phyloP scores from a whole-genome alignment of 2,329 filamentous ascomycete species.

The Trichoderma gracile region DNA sequence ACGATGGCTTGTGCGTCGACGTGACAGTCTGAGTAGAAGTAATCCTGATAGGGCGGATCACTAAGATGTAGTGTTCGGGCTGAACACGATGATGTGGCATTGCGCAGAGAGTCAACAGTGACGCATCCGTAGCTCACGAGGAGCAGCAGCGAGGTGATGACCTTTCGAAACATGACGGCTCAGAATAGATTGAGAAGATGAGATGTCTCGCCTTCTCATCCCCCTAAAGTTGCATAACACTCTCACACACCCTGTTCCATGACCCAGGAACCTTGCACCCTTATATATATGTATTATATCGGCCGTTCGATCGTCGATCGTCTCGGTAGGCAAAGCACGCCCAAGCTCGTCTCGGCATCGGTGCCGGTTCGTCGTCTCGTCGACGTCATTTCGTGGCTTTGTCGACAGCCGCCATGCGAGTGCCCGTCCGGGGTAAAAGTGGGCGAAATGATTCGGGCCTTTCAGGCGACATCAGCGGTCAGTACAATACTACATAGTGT shows the following conservation, averaged over 20 bases:
- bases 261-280: neutral
- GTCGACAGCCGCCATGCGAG: neutral
- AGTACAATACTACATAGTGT: no score
- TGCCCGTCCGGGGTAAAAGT: conserved; percentile 7
- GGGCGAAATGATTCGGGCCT: conserved; percentile 4
- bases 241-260: neutral
- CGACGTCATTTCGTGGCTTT: conserved; percentile 1
- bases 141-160: neutral
- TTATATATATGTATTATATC: neutral
- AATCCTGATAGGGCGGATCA: conserved; percentile 63
- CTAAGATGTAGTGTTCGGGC: conserved; percentile 40
- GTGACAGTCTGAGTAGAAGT: conserved; percentile 66
- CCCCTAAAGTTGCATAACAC: neutral
- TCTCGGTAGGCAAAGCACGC: neutral
- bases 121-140: neutral
- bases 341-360: neutral
- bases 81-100: neutral
- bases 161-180: neutral
- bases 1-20: conserved; percentile 60
- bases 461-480: neutral
- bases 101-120: neutral
- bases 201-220: neutral
- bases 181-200: neutral
- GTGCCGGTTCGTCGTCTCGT: neutral
- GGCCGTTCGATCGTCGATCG: neutral